These are phyloP conservation scores for Lunasporangiospora selenospora DNA, from an alignment of 192 early-diverging fungal species.

Conservation along the genomic window DNA sequence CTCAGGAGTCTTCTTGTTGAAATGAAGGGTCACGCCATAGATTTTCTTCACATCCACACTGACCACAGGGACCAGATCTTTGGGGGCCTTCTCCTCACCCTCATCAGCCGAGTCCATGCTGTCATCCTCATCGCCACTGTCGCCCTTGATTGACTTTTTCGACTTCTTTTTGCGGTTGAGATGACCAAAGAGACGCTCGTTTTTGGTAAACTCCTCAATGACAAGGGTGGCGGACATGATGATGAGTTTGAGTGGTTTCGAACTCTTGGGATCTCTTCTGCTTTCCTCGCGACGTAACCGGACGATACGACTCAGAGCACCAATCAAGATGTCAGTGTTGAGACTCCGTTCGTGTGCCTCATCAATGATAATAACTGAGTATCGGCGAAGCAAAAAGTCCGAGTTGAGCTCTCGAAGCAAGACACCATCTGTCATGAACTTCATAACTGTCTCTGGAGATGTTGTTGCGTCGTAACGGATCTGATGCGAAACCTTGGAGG, in stretches of 20 bases:
- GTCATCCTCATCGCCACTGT: conserved; percentile 2
- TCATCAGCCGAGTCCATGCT: conserved; percentile 2
- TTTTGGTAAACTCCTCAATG: conserved; percentile 95
- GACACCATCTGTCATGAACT: conserved; percentile 99
- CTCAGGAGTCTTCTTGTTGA: conserved; percentile 91
- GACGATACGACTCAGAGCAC: conserved; percentile 92
- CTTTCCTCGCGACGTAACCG: conserved; percentile 72
- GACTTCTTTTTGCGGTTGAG: background rate
- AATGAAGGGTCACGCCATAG: conserved; percentile 83
- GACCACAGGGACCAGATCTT: conserved; percentile 45
- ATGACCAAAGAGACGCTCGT: conserved; percentile 65
- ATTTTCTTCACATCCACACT: conserved; percentile 43
- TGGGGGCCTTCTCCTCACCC: conserved; percentile 8
- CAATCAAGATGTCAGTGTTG: conserved; percentile 98
- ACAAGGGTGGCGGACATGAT: conserved; percentile 99
- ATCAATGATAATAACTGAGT: conserved; percentile 97
- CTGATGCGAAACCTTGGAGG: conserved; percentile 78
- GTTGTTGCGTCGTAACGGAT: conserved; percentile 93
- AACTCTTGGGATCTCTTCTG: conserved; percentile 51
- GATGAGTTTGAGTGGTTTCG: conserved; percentile 88
- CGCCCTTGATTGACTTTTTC: conserved; percentile 13
- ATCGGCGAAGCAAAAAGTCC: conserved; percentile 90
- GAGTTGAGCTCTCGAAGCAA: conserved; percentile 89
- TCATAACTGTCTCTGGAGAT: conserved; percentile 80
- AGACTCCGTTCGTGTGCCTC: conserved; percentile 99